phyloP scores from a whole-genome alignment of 495 filamentous ascomycete species.

The Aspergillus bridgeri region DNA sequence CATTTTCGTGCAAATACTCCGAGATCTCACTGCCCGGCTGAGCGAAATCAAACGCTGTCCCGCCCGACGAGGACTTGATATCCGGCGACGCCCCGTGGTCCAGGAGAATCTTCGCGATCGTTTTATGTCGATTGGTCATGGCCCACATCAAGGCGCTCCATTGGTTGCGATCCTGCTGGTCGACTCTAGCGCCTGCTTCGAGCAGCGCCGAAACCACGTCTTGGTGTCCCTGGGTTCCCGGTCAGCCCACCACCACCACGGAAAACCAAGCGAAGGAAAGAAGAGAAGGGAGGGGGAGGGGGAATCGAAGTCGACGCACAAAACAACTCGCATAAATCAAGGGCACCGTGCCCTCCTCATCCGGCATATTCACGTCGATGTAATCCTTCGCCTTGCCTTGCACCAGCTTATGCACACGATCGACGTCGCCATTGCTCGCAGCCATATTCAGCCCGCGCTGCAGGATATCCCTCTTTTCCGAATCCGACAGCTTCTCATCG shows the following conservation, averaged over 20 bases:
- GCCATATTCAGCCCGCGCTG: conserved; percentile 93
- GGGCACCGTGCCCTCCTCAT: conserved; percentile 92
- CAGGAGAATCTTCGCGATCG: conserved; percentile 84
- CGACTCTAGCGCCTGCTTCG: conserved; percentile 82
- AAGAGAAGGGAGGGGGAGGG: conserved; percentile 7
- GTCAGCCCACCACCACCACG: conserved; percentile 2
- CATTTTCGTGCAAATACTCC: conserved; percentile 87
- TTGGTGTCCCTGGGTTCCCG: conserved; percentile 70
- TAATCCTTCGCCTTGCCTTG: conserved; percentile 69
- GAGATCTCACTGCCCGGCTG: conserved; percentile 94
- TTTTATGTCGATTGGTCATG: conserved; percentile 97
- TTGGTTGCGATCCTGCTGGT: conserved; percentile 90
- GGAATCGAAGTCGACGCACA: no score
- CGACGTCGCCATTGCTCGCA: conserved; percentile 91
- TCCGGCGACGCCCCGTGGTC: conserved; percentile 95
- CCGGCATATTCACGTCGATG: conserved; percentile 84
- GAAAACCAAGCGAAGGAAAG: not conserved
- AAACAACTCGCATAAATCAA: conserved; percentile 99
- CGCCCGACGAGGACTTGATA: conserved; percentile 86
- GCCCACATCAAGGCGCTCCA: conserved; percentile 99
- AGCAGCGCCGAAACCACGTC: conserved; percentile 81
- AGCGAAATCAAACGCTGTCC: conserved; percentile 96
- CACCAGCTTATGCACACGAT: conserved; percentile 72
- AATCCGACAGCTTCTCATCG: conserved; percentile 68
- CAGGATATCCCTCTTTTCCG: conserved; percentile 73